Base-by-base conservation (phyloP, 257 asterid species). In the Gentiana straminea region DNA sequence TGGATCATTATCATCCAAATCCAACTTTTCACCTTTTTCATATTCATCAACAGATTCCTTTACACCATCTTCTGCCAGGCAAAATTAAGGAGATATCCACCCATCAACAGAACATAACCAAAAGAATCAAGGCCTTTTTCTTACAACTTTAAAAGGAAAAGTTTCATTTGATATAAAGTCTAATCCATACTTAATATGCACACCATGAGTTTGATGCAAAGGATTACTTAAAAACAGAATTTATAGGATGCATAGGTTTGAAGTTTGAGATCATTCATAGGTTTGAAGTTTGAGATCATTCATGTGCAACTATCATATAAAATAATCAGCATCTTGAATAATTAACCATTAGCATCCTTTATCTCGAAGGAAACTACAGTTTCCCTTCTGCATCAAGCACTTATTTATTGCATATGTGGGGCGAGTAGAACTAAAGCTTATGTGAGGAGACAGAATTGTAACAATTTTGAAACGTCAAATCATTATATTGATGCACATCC, bases 1-100 rank as follows among this genome's bases (percentile, higher is more conserved):
- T 50, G 99, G 93, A 7, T 92, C 97, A 72, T 88, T 85, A 75
- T 89, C 95, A 75, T 84, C 99, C 81, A 92, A 82, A 72, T 92
- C 97, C 62, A 92, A 78, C 65, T 85, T 72, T 68, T 89, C 99
- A 70, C 83, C 84, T 58, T 74, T 86, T 64, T 83, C 99, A 79
- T 72, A 87, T 57, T 84, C 99, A 24, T 86, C 95, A 60, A 76
- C 67, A 35, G 82, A 73, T 60, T 78, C 92, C 71, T 82, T 88
- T 62, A 78, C 80, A 12, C 68, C 73, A 9, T 76, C 81, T 73
- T 77, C 95, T 85, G 90, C 73, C 77, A 77, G 56, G 58, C 58
- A 63, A 78, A 66, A 76, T 60, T 60, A 44, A 66, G 32, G 54
- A 62, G 55, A 63, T 56, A 52, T 64, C 73, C 73, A 56, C 65